Base-by-base conservation (phyloP, 176 grass and related monocot species). In the Rhynchospora breviuscula region DNA sequence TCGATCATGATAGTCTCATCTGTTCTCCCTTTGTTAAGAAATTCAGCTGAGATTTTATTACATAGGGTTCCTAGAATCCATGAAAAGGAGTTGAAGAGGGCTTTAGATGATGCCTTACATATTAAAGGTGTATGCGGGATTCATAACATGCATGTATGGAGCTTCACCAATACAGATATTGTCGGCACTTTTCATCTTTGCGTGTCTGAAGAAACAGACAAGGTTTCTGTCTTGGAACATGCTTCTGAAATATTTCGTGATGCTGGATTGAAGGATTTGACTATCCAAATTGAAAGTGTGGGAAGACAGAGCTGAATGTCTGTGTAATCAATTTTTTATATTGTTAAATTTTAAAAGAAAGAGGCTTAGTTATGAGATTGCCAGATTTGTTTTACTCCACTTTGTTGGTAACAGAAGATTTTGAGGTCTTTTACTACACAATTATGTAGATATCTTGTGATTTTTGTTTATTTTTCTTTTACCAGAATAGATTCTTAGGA, bases 21-120 rank as follows among this genome's bases (percentile, higher is more conserved):
- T 60, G 92, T 95, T 74, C 81, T 98, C 89, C 93, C 95, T 10
- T 80, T 98, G 56, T 83, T 95, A 76, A 88, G 95, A 84, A 98
- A 98, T 79, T 95, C 92, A 90, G 95, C 95, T 79, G 95, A 98
- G 90, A 95, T 98, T 90, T 93, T 98, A 67, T 79, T 95, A 83
- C 95, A 98, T 90, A 91, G 95, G 91, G 65, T 95, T 18, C 95
- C 95, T 15, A 90, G 92, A 90, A 87, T 82, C 78, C 90, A 93
- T 68, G 95, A 95, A 87, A 86, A 90, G 63, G 95, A 95, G 57
- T 84, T 98, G 74, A 83, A 91, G 58, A n/a, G 61, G 76, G 92
- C 90, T 66, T 45, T 94, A 78, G 90, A 90, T 78, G 88, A 95
- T 81, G 73, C 91, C 46, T 86, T 80, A 80, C 89, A 85, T 53